Percentiles rank a stretch among this genome's conserved stretches.
These are phyloP conservation scores for Artemisia argyi DNA, from an alignment of 129 eudicot genomes.

Conservation along the genomic window DNA sequence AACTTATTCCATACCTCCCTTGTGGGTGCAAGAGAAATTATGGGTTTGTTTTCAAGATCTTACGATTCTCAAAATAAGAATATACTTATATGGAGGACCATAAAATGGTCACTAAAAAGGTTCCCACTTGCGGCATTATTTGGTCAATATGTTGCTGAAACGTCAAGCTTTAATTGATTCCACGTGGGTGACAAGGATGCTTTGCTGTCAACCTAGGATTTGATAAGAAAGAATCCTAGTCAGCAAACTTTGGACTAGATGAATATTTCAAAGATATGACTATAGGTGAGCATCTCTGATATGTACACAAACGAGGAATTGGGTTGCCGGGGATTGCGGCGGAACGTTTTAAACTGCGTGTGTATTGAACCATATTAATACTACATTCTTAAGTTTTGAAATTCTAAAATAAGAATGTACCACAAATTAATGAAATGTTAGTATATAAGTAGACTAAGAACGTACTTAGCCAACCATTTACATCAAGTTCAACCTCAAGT, in stretches of 20 bases:
- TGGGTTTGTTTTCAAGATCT: conserved; percentile 17
- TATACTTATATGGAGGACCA: conserved; percentile 34
- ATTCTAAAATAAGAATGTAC: too few species aligned
- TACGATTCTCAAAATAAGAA: conserved; percentile 29
- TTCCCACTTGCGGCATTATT: conserved; percentile 30
- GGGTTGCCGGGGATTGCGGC: too few species aligned
- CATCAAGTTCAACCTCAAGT: too few species aligned
- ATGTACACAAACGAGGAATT: too few species aligned
- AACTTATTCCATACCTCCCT: conserved; percentile 14
- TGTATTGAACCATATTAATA: too few species aligned
- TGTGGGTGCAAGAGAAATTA: conserved; percentile 24
- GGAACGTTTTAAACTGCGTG: too few species aligned
- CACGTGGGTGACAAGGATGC: conserved; percentile 14
- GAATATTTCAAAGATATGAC: conserved; percentile 26
- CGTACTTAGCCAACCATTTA: too few species aligned
- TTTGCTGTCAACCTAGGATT: conserved; percentile 27
- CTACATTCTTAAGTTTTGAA: too few species aligned
- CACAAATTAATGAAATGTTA: too few species aligned
- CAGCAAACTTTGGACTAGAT: conserved; percentile 37
- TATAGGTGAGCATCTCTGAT: too few species aligned
- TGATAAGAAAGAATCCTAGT: conserved; percentile 32
- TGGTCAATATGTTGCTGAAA: conserved; percentile 34
- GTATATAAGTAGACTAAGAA: too few species aligned
- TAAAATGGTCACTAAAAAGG: conserved; percentile 34
- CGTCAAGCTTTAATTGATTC: conserved; percentile 31